Evolutionary conservation across 345 rosid genomes (phyloP).

Genomic region (Clarkia xantiana): DNA sequence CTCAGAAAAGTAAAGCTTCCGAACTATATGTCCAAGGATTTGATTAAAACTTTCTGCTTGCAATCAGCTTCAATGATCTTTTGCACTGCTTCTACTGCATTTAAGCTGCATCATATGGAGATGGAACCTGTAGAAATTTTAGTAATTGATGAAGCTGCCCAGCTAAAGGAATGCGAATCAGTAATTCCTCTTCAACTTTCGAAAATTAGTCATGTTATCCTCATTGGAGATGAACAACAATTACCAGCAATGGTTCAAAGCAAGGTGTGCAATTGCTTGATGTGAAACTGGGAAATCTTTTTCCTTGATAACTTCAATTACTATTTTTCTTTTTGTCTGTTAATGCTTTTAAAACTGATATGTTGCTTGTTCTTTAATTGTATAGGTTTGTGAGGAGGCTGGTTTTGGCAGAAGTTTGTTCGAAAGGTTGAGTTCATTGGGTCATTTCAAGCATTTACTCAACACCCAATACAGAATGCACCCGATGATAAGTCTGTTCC

Average conservation of each 20-base stretch:
- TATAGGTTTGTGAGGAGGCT: conserved; percentile 22
- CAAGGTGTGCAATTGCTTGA: not conserved
- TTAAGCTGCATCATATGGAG: not conserved
- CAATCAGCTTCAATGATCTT: conserved; percentile 7
- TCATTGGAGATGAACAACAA: conserved; percentile 8
- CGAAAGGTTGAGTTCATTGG: conserved; percentile 36
- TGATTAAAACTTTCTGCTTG: not conserved
- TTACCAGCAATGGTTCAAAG: conserved; percentile 8
- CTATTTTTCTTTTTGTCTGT: too few species aligned
- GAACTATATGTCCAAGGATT: not conserved
- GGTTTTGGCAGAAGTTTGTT: conserved; percentile 57
- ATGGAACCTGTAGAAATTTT: conserved; percentile 2
- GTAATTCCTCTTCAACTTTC: conserved; percentile 6
- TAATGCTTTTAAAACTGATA: too few species aligned
- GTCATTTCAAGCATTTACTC: conserved; percentile 32
- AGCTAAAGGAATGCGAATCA: conserved; percentile 10
- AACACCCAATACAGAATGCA: conserved; percentile 69
- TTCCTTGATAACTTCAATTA: too few species aligned
- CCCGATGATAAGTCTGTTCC: conserved; percentile 52
- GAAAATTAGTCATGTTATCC: conserved; percentile 3
- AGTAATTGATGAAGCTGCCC: conserved; percentile 11
- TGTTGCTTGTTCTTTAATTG: not conserved
- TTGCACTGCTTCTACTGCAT: conserved; percentile 8
- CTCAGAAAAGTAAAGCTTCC: not conserved
- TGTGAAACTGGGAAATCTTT: too few species aligned